Conservation (phyloP, 345 rosid genomes). For the Citrus hindsii region DNA sequence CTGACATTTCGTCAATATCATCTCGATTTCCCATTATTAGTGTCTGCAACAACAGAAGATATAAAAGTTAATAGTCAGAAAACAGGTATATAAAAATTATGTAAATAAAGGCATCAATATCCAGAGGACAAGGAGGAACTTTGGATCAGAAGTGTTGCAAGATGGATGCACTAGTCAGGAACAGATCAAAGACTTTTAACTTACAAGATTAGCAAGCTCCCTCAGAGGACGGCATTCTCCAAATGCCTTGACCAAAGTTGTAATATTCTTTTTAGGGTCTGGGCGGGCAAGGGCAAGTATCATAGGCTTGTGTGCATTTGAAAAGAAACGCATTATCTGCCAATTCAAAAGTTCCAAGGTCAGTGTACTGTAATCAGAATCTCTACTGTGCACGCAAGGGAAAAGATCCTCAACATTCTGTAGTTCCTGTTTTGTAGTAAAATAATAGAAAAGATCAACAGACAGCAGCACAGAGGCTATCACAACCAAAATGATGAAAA, state of each 20-base stretch:
- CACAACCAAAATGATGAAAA: not conserved
- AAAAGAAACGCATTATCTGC: slow-evolving; percentile 82
- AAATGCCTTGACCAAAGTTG: slow-evolving; percentile 80
- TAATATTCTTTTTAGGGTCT: slow-evolving; percentile 81
- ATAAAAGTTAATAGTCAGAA: not conserved
- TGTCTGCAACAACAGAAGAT: slow-evolving; percentile 43
- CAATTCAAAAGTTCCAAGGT: slow-evolving; percentile 13
- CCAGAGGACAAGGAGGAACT: not conserved
- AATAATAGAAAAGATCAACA: not conserved
- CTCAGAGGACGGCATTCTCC: slow-evolving; percentile 75
- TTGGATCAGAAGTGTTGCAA: not conserved
- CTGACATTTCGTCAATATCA: slow-evolving; percentile 70
- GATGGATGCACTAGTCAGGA: not conserved
- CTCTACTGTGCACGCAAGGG: not conserved
- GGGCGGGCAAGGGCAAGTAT: slow-evolving; percentile 86
- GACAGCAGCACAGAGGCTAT: not conserved
- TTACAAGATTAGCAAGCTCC: slow-evolving; percentile 81
- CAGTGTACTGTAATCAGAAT: not conserved
- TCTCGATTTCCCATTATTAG: slow-evolving; percentile 80
- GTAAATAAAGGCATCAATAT: too few relatives aligned
- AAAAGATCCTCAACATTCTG: slow-evolving; percentile 1
- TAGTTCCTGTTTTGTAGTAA: not conserved
- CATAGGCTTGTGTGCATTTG: slow-evolving; percentile 81
- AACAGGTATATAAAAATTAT: not conserved
- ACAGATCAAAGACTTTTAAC: slow-evolving; percentile 9